phyloP scores from a whole-genome alignment of 306 rosid species.

The Luffa aegyptiaca region DNA sequence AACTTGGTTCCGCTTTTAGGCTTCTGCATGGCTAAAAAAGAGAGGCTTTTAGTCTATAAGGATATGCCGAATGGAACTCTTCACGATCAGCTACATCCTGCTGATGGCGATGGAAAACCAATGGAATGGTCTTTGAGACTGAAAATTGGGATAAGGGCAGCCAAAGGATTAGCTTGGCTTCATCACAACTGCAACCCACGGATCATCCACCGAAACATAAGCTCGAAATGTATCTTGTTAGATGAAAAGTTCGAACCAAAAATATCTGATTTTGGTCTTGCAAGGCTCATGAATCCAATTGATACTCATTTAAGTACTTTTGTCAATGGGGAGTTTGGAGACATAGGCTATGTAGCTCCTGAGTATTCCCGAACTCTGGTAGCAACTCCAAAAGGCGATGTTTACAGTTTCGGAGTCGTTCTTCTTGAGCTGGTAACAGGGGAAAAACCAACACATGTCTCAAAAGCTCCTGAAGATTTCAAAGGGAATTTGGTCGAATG shows the following conservation, averaged over 20 bases:
- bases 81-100: conserved; percentile 57
- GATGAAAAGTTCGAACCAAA: conserved; percentile 74
- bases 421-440: conserved; percentile 93
- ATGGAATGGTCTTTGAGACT: conserved; percentile 74
- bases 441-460: conserved; percentile 56
- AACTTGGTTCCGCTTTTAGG: conserved; percentile 86
- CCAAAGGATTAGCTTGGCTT: conserved; percentile 92
- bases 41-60: conserved; percentile 75
- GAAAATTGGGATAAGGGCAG: conserved; percentile 80
- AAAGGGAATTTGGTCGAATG: conserved; percentile 85
- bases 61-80: conserved; percentile 74
- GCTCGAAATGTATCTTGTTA: conserved; percentile 81
- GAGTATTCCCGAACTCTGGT: conserved; percentile 80
- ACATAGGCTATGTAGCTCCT: conserved; percentile 90
- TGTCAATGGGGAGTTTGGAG: conserved; percentile 90
- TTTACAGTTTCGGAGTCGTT: conserved; percentile 81
- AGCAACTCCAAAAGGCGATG: conserved; percentile 90
- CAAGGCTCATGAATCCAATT: conserved; percentile 86
- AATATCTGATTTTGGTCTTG: conserved; percentile 92
- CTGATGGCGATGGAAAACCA: conserved; percentile 26
- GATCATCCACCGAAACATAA: conserved; percentile 82
- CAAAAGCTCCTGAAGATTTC: conserved; percentile 67
- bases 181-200: conserved; percentile 98
- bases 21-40: conserved; percentile 74
- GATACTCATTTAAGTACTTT: conserved; percentile 97